Conservation (phyloP, 148 eudicot species). For the Suaeda aralocaspica region DNA sequence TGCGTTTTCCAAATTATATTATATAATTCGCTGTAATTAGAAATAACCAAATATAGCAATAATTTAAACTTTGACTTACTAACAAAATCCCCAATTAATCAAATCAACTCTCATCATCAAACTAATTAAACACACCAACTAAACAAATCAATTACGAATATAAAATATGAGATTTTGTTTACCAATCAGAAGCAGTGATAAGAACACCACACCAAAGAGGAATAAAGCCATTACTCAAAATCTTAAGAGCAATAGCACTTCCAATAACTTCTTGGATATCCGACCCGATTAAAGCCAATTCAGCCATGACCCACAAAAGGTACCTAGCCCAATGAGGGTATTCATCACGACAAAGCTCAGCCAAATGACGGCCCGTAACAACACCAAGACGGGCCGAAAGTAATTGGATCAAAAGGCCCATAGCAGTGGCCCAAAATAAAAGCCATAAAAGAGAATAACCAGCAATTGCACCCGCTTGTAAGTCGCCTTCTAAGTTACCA, state of each 20-base stretch:
- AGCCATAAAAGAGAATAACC: slow-evolving; percentile 91
- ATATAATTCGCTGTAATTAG: not conserved
- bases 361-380: slow-evolving; percentile 87
- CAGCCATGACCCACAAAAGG: slow-evolving; percentile 86
- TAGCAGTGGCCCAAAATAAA: slow-evolving; percentile 87
- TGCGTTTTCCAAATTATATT: too few species aligned
- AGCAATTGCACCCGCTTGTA: slow-evolving; percentile 90
- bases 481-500: slow-evolving; percentile 87
- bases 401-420: slow-evolving; percentile 88
- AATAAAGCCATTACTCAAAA: slow-evolving; percentile 65
- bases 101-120: not conserved
- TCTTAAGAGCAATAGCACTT: slow-evolving; percentile 92
- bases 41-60: not conserved
- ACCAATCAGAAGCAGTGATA: slow-evolving; percentile 94
- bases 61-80: not conserved
- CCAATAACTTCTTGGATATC: slow-evolving; percentile 99
- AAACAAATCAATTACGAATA: not conserved
- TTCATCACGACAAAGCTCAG: slow-evolving; percentile 86
- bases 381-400: slow-evolving; percentile 89
- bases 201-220: slow-evolving; percentile 98
- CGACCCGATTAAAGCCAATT: slow-evolving; percentile 76
- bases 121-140: not conserved
- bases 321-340: slow-evolving; percentile 87
- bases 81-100: not conserved
- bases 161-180: slow-evolving; percentile 1